phyloP scores from a whole-genome alignment of 768 basidiomycete genomes.

The Leccinum arenicola region DNA sequence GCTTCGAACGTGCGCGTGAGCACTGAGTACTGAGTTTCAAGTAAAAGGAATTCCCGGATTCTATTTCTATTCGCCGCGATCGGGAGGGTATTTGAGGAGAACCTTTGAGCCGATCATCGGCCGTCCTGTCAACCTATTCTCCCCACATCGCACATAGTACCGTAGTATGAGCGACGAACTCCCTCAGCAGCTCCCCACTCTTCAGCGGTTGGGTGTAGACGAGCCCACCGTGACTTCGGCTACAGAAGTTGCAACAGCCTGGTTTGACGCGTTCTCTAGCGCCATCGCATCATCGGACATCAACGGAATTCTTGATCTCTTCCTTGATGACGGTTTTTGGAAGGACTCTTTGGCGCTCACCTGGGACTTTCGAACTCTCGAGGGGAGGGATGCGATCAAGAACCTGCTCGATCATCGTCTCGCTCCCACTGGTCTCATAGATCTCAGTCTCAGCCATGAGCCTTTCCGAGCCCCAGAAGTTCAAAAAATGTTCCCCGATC shows the following conservation, averaged over 20 bases:
- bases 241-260: constrained; percentile 21
- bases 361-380: constrained; percentile 53
- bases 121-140: background rate
- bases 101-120: background rate
- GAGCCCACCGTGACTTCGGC: constrained; percentile 20
- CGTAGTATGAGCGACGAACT: constrained; percentile 19
- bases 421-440: constrained; percentile 17
- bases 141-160: background rate
- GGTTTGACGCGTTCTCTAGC: constrained; percentile 24
- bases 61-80: background rate
- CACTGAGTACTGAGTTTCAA: too few relatives aligned
- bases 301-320: constrained; percentile 22
- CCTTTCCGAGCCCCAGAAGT: constrained; percentile 32
- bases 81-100: background rate
- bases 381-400: constrained; percentile 36
- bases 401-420: constrained; percentile 41
- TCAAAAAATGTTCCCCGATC: constrained; percentile 46
- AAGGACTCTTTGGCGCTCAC: constrained; percentile 53
- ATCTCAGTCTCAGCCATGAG: constrained; percentile 19
- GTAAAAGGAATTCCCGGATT: too few relatives aligned
- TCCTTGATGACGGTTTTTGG: constrained; percentile 41
- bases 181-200: constrained; percentile 30
- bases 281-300: constrained; percentile 20
- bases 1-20: too few relatives aligned
- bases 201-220: constrained; percentile 25